Evolutionary conservation across 257 asterid species (phyloP).

Genomic region (Avicennia marina): DNA sequence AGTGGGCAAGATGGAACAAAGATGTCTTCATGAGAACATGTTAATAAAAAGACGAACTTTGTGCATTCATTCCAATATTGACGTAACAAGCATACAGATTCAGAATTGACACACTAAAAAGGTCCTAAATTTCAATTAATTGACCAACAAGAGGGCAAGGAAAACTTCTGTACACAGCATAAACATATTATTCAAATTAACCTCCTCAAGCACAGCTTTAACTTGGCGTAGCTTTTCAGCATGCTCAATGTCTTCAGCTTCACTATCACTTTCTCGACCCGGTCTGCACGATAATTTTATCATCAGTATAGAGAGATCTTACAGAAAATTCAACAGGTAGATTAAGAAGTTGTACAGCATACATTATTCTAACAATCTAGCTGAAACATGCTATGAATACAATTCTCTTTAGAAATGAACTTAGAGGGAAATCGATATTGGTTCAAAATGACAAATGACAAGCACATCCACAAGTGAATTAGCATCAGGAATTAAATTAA

Average conservation of each 20-base stretch:
- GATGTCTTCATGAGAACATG: no score
- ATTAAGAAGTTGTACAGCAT: background rate
- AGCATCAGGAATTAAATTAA: background rate
- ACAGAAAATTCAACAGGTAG: background rate
- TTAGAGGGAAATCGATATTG: no score
- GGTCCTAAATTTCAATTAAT: no score
- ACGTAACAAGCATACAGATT: no score
- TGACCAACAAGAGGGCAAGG: background rate
- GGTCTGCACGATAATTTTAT: slow-evolving; percentile 50
- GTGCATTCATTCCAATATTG: no score
- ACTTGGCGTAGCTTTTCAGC: slow-evolving; percentile 99
- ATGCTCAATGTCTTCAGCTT: slow-evolving; percentile 98
- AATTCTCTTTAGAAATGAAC: no score
- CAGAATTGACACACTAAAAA: no score
- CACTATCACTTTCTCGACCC: slow-evolving; percentile 98
- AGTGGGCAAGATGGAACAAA: no score
- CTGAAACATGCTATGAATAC: background rate
- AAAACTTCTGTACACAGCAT: no score
- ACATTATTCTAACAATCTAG: background rate
- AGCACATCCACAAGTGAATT: no score
- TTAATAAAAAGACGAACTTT: no score
- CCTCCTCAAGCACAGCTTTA: slow-evolving; percentile 99
- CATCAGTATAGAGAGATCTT: slow-evolving; percentile 1
- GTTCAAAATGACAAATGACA: no score
- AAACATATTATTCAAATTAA: slow-evolving; percentile 18